These are phyloP conservation scores for Clarireedia hainanense DNA, from an alignment of 2,329 filamentous ascomycete genomes.

Conservation along the genomic window DNA sequence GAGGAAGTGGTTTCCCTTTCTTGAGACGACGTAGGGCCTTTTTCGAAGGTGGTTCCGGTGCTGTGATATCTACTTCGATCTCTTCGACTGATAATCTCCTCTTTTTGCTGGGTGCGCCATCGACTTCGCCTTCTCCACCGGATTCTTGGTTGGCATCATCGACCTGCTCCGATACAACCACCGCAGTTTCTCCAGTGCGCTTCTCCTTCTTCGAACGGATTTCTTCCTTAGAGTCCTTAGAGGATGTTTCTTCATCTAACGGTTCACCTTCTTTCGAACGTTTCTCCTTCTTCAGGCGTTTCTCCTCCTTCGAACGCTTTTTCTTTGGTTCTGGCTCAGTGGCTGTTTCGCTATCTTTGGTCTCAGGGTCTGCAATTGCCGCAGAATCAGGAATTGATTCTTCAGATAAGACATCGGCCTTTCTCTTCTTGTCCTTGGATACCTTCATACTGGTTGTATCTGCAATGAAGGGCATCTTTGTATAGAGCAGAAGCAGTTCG, in stretches of 20 bases:
- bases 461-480: conserved; percentile 1
- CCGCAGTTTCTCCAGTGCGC: neutral
- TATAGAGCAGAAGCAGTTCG: neutral
- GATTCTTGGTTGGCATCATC: neutral
- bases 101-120: conserved; percentile 40
- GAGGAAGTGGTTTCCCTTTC: conserved; percentile 58
- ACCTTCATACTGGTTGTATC: conserved; percentile 3
- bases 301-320: conserved; percentile 7
- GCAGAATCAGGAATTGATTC: neutral
- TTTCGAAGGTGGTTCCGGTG: conserved; percentile 93
- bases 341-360: neutral
- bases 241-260: neutral
- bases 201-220: neutral
- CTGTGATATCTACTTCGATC: conserved; percentile 80
- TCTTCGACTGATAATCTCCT: conserved; percentile 62
- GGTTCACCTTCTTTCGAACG: neutral
- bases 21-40: conserved; percentile 85
- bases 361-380: neutral
- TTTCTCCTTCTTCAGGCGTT: neutral
- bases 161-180: neutral
- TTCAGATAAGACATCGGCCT: conserved; percentile 11
- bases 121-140: conserved; percentile 4
- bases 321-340: neutral
- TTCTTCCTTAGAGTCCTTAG: neutral
- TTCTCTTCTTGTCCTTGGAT: conserved; percentile 16